Percentiles rank a stretch among this genome's conserved stretches.
phyloP scores from a whole-genome alignment of 768 basidiomycete species.

The Cystofilobasidium macerans region DNA sequence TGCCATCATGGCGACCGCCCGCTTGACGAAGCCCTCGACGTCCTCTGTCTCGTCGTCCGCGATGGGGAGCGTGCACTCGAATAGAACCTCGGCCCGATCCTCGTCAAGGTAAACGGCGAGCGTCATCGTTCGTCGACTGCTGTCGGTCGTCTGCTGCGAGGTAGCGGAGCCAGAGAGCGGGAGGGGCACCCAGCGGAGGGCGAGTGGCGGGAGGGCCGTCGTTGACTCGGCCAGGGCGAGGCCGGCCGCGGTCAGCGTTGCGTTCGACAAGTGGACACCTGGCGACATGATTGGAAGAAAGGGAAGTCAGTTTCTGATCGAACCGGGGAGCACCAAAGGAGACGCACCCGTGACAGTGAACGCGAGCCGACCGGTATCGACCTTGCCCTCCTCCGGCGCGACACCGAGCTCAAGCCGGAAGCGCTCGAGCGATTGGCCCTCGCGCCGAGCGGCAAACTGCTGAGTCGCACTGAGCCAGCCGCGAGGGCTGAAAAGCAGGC shows the following conservation, averaged over 20 bases:
- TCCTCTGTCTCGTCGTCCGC: slow-evolving; percentile 39
- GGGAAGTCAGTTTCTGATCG: neutral
- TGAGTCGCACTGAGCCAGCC: slow-evolving; percentile 92
- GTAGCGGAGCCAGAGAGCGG: neutral
- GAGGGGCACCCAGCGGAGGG: slow-evolving; percentile 48
- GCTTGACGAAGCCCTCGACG: slow-evolving; percentile 10
- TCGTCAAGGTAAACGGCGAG: slow-evolving; percentile 87
- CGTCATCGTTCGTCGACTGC: slow-evolving; percentile 46
- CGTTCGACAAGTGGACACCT: slow-evolving; percentile 84
- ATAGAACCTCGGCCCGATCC: slow-evolving; percentile 70
- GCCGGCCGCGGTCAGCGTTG: slow-evolving; percentile 56
- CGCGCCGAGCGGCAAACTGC: slow-evolving; percentile 87
- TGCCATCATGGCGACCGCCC: slow-evolving; percentile 13
- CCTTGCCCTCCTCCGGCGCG: slow-evolving; percentile 60
- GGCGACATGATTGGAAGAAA: slow-evolving; percentile 10
- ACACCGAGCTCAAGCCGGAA: slow-evolving; percentile 68
- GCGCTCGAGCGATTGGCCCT: slow-evolving; percentile 86
- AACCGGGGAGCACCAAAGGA: neutral
- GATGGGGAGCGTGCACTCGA: slow-evolving; percentile 76
- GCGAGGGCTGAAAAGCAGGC: slow-evolving; percentile 90
- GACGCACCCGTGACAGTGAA: slow-evolving; percentile 5
- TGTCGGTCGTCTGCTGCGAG: neutral
- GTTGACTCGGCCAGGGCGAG: slow-evolving; percentile 67
- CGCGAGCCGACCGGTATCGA: too few relatives aligned
- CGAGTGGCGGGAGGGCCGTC: slow-evolving; percentile 62